Base-by-base conservation (phyloP, 2,329 filamentous ascomycete species). In the Beauveria caledonica region DNA sequence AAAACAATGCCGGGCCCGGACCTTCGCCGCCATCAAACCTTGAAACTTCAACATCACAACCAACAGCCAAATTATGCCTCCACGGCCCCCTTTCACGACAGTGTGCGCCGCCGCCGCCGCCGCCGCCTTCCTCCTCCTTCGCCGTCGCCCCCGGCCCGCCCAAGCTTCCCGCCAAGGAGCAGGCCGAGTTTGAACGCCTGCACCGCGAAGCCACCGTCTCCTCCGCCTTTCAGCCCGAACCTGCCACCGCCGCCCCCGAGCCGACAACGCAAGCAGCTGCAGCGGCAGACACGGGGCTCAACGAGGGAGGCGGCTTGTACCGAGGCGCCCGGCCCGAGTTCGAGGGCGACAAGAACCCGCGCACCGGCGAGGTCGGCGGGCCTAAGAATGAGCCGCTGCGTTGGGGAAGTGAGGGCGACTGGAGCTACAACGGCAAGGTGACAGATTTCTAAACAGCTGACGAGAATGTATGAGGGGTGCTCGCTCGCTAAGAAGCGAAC, bases 351-450 rank as follows among this genome's bases (percentile, higher is more conserved):
- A 81, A 80, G 60, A 97, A 99, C 73, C 94, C 94, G 3, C 88
- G 87, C 79, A 99, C 94, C 1, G 94, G 94, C 25, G 94, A 99
- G 80, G 85, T 97, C 11, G 94, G 94, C 6, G 94, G 94, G 1
- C 94, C 94, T 5, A 99, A 97, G 85, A 97, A 96, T 70, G 93
- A 99, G 75, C 94, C 94, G 56, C 70, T 97, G 71, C 78, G 92
- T 67, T 97, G 93, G 93, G 92, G 92, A 0, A 78, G 81, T 19
- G 71, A 68, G 0, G 87, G 90, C 1, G 85, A 87, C 68, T 99
- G 92, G 88, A 97, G 91, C 72, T 99, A 90, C 74, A 97, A 97
- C 73, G 94, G 94, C 51, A 80, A 93, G 64, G 92, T 96, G 58
- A 97, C 93, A 23, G 94, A 97, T 75, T 99, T 99, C 63, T 86